Conservation (phyloP, 2,329 filamentous ascomycete genomes). For the Xylariaceae sp. region DNA sequence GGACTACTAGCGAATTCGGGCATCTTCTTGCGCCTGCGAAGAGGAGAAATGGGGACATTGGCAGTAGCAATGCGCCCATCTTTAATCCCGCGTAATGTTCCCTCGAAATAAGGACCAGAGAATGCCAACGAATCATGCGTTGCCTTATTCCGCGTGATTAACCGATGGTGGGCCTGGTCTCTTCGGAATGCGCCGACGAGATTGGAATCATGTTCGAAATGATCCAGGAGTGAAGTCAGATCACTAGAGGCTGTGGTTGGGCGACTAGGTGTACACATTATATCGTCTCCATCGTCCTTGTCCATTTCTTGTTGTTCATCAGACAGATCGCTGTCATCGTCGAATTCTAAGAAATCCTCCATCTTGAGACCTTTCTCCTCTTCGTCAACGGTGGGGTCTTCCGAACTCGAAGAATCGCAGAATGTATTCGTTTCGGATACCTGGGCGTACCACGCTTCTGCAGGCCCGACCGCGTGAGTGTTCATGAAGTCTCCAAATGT, state of each 20-base stretch:
- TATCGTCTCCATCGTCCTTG: conserved; percentile 40
- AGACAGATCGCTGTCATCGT: conserved; percentile 52
- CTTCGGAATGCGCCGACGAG: conserved; percentile 74
- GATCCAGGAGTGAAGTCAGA: conserved; percentile 52
- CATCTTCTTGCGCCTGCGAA: conserved; percentile 52
- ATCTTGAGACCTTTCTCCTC: conserved; percentile 60
- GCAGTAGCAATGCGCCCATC: conserved; percentile 61
- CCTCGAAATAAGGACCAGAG: conserved; percentile 54
- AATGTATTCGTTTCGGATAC: conserved; percentile 52
- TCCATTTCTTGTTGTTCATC: conserved; percentile 49
- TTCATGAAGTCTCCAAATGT: conserved; percentile 53
- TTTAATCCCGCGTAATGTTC: conserved; percentile 58
- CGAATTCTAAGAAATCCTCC: conserved; percentile 68
- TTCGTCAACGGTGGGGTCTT: conserved; percentile 57
- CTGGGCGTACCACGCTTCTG: conserved; percentile 71
- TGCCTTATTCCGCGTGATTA: conserved; percentile 55
- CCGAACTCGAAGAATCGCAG: conserved; percentile 36
- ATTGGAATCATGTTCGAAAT: conserved; percentile 60
- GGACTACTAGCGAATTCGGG: conserved; percentile 45
- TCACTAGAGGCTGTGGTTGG: conserved; percentile 46
- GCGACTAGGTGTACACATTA: conserved; percentile 47
- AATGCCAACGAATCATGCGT: conserved; percentile 59
- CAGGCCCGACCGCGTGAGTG: conserved; percentile 63
- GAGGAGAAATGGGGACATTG: conserved; percentile 62
- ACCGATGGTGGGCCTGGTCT: conserved; percentile 57